Percentiles rank a stretch among this genome's conserved stretches.
phyloP scores from a whole-genome alignment of 192 early-diverging fungal genomes.

The Allomyces javanicus region DNA sequence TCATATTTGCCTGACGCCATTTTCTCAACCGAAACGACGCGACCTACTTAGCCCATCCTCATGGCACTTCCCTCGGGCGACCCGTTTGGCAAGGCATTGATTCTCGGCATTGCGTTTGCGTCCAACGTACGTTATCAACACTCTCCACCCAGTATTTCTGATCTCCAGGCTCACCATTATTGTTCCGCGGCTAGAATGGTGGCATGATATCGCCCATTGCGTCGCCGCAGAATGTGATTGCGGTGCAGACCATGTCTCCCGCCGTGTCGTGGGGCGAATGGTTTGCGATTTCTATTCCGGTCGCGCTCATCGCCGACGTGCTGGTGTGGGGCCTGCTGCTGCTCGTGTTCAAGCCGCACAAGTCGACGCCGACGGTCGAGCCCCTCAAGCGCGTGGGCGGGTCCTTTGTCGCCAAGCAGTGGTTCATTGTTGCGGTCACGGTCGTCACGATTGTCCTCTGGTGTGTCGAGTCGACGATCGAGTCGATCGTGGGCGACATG shows the following conservation, averaged over 20 bases:
- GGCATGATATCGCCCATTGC: slow-evolving; percentile 95
- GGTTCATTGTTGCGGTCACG: slow-evolving; percentile 56
- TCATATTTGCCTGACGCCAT: too few relatives aligned
- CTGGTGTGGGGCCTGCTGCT: slow-evolving; percentile 68
- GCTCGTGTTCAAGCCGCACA: slow-evolving; percentile 51
- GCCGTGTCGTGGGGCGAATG: slow-evolving; percentile 75
- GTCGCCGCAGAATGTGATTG: slow-evolving; percentile 93
- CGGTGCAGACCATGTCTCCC: slow-evolving; percentile 78
- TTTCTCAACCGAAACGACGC: too few relatives aligned
- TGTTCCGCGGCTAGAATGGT: slow-evolving; percentile 21
- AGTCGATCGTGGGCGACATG: slow-evolving; percentile 77
- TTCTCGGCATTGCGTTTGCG: slow-evolving; percentile 91
- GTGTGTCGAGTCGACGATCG: slow-evolving; percentile 63
- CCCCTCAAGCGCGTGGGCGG: slow-evolving; percentile 23
- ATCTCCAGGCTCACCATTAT: too few relatives aligned
- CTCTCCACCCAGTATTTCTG: too few relatives aligned
- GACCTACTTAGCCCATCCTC: too few relatives aligned
- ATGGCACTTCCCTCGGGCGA: slow-evolving; percentile 12
- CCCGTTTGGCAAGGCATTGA: slow-evolving; percentile 64
- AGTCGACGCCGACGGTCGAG: slow-evolving; percentile 34
- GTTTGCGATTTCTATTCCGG: slow-evolving; percentile 69
- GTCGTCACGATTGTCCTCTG: slow-evolving; percentile 67
- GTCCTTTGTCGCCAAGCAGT: slow-evolving; percentile 31
- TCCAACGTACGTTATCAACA: slow-evolving; percentile 43
- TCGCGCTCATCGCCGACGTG: slow-evolving; percentile 58